Evolutionary conservation across 179 eudicot genomes (phyloP), one percentile per base, ranked within the genome.

Genomic region (Heliamphora pulchella): DNA sequence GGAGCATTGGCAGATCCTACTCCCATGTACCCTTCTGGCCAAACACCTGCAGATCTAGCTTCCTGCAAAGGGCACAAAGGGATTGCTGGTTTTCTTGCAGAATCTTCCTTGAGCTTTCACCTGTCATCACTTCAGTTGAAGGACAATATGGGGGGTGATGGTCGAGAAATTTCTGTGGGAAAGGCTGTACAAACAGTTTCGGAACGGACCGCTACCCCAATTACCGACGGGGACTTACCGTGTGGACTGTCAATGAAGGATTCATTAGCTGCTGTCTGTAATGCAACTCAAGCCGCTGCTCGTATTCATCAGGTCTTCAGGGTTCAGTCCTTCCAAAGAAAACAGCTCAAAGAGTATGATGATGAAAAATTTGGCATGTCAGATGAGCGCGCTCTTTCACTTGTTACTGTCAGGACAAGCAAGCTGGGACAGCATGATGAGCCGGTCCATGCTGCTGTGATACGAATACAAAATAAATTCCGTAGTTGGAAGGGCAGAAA

Each of bases 271-370:
- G 98, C 97, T 82, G 89, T 94, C 69, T 85, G 93, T 81, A 92
- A 93, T 86, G 98, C 98, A 69, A 85, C 96, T 77, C 96, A 93
- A 87, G 98, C 96, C 81, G 96, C 94, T 76, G 94, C 92, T 58
- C 96, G 94, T 75, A 94, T 94, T 78, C 97, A 93, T 82, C 93
- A 94, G 85, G 91, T 94, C 54, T 94, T 80, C 84, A 86, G 98
- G 81, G 86, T 86, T 78, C 93, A 93, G 74, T 94, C 98, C 14
- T 93, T 94, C 73, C 92, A 89, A 61, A 89, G 91, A 81, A 94
- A 89, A 84, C 94, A 91, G 86, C 74, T 72, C 22, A 87, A 80
- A 67, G 90, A 90, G 77, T 83, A 80, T 50, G 86, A 83, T 81
- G 88, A 76, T 78, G 78, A 79, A n/a, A 85, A 85, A 74, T 78